Percentiles rank a stretch among this genome's conserved stretches.
Evolutionary conservation across 306 rosid species (phyloP).

Genomic region (Medicago ruthenica): DNA sequence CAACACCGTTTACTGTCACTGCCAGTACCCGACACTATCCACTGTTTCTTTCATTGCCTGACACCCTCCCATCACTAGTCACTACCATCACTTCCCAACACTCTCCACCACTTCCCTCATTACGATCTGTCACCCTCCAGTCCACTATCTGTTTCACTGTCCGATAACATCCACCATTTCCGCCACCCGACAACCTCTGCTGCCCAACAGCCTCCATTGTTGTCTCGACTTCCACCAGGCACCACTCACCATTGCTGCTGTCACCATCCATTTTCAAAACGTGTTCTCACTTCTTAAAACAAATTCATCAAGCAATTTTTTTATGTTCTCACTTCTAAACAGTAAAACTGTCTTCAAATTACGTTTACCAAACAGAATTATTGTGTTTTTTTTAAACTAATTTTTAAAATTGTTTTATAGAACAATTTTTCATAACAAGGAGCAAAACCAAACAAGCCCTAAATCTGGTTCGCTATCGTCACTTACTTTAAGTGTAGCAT

Average conservation of each 20-base stretch:
- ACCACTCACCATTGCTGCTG: background rate
- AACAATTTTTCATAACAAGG: background rate
- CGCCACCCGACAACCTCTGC: background rate
- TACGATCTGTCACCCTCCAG: background rate
- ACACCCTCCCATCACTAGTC: background rate
- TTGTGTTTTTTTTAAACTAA: background rate
- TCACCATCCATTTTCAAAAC: background rate
- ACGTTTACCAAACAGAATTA: background rate
- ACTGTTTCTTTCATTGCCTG: background rate
- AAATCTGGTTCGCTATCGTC: background rate
- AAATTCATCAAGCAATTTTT: background rate
- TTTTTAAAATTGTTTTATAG: background rate
- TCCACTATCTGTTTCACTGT: background rate
- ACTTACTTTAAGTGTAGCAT: conserved; percentile 26
- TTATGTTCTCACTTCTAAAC: background rate
- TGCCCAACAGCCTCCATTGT: background rate
- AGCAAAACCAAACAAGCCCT: background rate
- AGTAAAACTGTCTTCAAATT: background rate
- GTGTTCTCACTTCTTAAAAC: background rate
- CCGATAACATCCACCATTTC: background rate
- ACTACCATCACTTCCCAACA: background rate
- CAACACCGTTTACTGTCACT: background rate
- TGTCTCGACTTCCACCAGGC: background rate
- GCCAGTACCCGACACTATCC: background rate
- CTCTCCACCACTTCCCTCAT: background rate